Percentiles rank a stretch among this genome's conserved stretches.
Evolutionary conservation across 208 protist genomes (phyloP).

Genomic region (Wallacemonas sp.): DNA sequence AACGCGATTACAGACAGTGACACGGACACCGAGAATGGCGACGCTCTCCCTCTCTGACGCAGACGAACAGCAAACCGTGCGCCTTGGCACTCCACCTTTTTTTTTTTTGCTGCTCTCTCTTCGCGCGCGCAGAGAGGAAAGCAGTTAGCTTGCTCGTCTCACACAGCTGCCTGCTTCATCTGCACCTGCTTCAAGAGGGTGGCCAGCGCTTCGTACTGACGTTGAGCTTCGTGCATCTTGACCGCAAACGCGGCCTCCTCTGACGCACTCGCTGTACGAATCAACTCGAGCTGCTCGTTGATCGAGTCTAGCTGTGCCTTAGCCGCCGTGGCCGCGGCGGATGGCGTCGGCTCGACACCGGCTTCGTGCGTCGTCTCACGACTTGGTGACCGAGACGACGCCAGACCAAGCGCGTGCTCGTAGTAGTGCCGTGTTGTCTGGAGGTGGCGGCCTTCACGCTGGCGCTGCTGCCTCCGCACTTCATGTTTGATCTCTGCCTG

Average conservation of each 20-base stretch:
- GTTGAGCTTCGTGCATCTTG: background rate
- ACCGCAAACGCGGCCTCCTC: background rate
- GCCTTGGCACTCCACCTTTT: too few species aligned
- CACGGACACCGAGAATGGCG: too few species aligned
- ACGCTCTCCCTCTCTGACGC: too few species aligned
- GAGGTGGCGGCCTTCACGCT: slow-evolving; percentile 2
- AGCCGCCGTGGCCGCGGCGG: background rate
- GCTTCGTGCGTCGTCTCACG: too few species aligned
- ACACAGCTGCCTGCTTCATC: slow-evolving; percentile 10
- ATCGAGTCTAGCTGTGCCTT: background rate
- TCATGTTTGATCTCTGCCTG: background rate
- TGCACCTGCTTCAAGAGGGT: slow-evolving; percentile 14
- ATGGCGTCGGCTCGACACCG: too few species aligned
- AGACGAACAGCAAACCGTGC: background rate
- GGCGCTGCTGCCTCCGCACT: background rate
- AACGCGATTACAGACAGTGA: too few species aligned
- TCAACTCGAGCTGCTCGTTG: background rate
- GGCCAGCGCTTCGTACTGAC: slow-evolving; percentile 11
- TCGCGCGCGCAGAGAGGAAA: background rate
- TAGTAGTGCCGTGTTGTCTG: slow-evolving; percentile 5
- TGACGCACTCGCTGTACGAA: background rate
- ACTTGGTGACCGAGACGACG: too few species aligned
- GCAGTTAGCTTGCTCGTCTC: background rate
- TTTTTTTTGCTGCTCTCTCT: background rate
- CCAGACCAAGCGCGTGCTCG: slow-evolving; percentile 4